Evolutionary conservation across 1,284 basidiomycete genomes (phyloP).

Genomic region (Tilletia walkeri): DNA sequence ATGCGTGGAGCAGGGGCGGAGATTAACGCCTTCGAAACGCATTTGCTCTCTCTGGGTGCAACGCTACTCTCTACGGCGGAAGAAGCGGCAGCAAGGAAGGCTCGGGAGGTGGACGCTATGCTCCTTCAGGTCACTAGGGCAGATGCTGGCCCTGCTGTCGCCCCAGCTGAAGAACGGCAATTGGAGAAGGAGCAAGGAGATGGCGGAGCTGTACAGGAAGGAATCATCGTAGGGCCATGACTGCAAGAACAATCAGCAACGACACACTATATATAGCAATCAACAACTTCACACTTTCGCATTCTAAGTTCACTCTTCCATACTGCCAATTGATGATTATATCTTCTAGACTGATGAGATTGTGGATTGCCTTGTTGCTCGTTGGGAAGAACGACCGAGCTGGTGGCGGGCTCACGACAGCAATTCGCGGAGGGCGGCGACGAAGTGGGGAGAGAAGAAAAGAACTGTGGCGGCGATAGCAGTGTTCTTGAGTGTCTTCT

Average conservation of each 20-base stretch:
- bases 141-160: neutral
- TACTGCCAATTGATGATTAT: too few relatives aligned
- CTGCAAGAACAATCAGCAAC: too few relatives aligned
- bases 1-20: constrained; percentile 10
- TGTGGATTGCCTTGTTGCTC: too few relatives aligned
- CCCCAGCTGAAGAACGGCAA: neutral
- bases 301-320: too few relatives aligned
- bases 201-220: too few relatives aligned
- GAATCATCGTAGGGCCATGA: too few relatives aligned
- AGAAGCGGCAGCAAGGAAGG: neutral
- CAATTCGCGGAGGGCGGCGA: neutral
- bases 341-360: too few relatives aligned
- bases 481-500: neutral
- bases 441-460: constrained; percentile 1
- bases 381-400: too few relatives aligned
- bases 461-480: neutral
- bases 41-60: neutral
- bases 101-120: neutral
- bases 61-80: neutral
- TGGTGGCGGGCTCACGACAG: neutral
- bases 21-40: neutral
- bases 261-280: too few relatives aligned
- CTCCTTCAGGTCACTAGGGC: too few relatives aligned
- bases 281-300: too few relatives aligned
- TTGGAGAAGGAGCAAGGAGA: too few relatives aligned